Percentiles rank a stretch among this genome's conserved stretches.
phyloP scores from a whole-genome alignment of 1,284 basidiomycete genomes.

The Dichomitus squalens region DNA sequence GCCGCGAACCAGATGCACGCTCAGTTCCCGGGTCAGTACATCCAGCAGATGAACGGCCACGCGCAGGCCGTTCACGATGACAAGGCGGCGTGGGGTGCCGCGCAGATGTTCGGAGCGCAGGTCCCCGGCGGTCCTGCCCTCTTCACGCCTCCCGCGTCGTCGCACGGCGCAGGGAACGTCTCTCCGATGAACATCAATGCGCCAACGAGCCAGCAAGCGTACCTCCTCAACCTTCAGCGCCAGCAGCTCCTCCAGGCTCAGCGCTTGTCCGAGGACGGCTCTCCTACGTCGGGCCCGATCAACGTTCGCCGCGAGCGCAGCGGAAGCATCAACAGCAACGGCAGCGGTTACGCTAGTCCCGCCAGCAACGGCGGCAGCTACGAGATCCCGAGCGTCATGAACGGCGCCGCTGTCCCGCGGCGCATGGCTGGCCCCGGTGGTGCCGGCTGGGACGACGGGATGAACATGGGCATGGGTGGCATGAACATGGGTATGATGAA shows the following conservation, averaged over 20 bases:
- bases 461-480: slow-evolving; percentile 28
- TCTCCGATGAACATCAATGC: slow-evolving; percentile 21
- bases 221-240: slow-evolving; percentile 36
- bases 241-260: slow-evolving; percentile 32
- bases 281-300: slow-evolving; percentile 39
- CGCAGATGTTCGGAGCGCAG: slow-evolving; percentile 34
- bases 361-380: slow-evolving; percentile 36
- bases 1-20: slow-evolving; percentile 16
- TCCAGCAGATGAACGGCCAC: slow-evolving; percentile 24
- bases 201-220: slow-evolving; percentile 31
- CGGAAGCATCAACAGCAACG: slow-evolving; percentile 40
- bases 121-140: slow-evolving; percentile 33
- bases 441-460: slow-evolving; percentile 34
- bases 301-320: slow-evolving; percentile 36
- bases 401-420: slow-evolving; percentile 30
- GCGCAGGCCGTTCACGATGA: slow-evolving; percentile 20
- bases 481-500: slow-evolving; percentile 39
- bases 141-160: slow-evolving; percentile 38
- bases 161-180: slow-evolving; percentile 29
- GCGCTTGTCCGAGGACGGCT: slow-evolving; percentile 39
- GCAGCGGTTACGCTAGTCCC: slow-evolving; percentile 38
- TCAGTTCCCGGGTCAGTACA: slow-evolving; percentile 28
- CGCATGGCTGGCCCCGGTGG: slow-evolving; percentile 24
- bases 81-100: slow-evolving; percentile 28
- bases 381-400: slow-evolving; percentile 37